phyloP scores from a whole-genome alignment of 2,329 filamentous ascomycete species.

The Neofusicoccum ribis region DNA sequence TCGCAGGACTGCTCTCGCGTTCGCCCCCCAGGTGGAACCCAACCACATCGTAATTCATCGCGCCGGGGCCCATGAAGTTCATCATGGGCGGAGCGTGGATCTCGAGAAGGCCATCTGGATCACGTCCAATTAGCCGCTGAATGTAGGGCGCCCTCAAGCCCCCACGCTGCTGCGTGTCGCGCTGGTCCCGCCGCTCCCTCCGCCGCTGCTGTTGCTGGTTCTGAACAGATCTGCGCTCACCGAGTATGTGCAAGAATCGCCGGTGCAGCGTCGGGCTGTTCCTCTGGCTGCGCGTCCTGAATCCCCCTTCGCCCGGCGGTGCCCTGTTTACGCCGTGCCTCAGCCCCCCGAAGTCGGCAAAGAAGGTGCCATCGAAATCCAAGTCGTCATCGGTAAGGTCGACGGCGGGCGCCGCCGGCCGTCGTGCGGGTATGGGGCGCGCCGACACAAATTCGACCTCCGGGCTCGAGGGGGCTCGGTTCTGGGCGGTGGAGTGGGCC shows the following conservation, averaged over 20 bases:
- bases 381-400: conserved; percentile 20
- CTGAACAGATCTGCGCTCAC: conserved; percentile 14
- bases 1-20: conserved; percentile 36
- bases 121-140: conserved; percentile 9
- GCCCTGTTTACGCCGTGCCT: conserved; percentile 4
- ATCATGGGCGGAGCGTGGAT: not conserved
- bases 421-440: conserved; percentile 20
- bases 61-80: conserved; percentile 5
- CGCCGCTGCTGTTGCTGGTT: conserved; percentile 3
- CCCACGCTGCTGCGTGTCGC: not conserved
- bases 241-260: conserved; percentile 11
- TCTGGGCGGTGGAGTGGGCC: conserved; percentile 23
- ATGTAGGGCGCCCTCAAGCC: not conserved
- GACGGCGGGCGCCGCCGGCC: not conserved
- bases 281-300: conserved; percentile 7
- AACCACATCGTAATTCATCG: conserved; percentile 42
- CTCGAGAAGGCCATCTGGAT: conserved; percentile 10
- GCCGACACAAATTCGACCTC: conserved; percentile 53
- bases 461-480: conserved; percentile 36
- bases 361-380: not conserved
- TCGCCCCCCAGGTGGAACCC: conserved; percentile 46
- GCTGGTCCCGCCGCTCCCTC: conserved; percentile 6
- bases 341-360: not conserved
- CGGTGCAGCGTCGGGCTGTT: not conserved
- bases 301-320: conserved; percentile 10